Evolutionary conservation across 805 yeast genomes (phyloP).

Genomic region (Yamadazyma nakazawae): DNA sequence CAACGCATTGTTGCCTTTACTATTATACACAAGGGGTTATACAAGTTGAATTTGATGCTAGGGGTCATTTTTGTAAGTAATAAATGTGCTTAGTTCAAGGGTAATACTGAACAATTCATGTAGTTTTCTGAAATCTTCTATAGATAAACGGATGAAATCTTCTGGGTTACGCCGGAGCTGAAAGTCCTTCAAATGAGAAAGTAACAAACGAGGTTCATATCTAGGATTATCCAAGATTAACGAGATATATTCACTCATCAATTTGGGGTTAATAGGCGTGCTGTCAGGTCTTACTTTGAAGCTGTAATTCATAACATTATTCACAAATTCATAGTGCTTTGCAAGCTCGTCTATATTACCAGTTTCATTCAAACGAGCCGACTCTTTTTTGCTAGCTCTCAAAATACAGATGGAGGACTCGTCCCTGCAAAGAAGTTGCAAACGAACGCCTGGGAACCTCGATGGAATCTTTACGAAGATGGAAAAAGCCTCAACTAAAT

Average conservation of each 20-base stretch:
- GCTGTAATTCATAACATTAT: slow-evolving; percentile 11
- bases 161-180: background rate
- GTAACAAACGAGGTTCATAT: slow-evolving; percentile 6
- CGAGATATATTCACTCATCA: slow-evolving; percentile 8
- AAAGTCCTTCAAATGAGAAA: background rate
- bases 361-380: background rate
- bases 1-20: too few relatives aligned
- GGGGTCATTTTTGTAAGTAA: background rate
- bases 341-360: slow-evolving; percentile 3
- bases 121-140: slow-evolving; percentile 7
- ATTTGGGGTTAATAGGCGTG: background rate
- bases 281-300: slow-evolving; percentile 4
- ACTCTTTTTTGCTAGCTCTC: slow-evolving; percentile 8
- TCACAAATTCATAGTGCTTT: slow-evolving; percentile 5
- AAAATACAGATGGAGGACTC: slow-evolving; percentile 14
- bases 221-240: slow-evolving; percentile 6
- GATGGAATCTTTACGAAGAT: slow-evolving; percentile 19
- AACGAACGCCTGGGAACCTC: slow-evolving; percentile 8
- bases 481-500: slow-evolving; percentile 24
- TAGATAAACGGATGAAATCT: slow-evolving; percentile 4
- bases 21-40: background rate
- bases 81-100: background rate
- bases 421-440: slow-evolving; percentile 12
- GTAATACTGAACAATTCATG: slow-evolving; percentile 3
- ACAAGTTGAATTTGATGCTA: background rate